phyloP scores from a whole-genome alignment of 495 filamentous ascomycete species.

The Lasiosphaeris hirsuta region DNA sequence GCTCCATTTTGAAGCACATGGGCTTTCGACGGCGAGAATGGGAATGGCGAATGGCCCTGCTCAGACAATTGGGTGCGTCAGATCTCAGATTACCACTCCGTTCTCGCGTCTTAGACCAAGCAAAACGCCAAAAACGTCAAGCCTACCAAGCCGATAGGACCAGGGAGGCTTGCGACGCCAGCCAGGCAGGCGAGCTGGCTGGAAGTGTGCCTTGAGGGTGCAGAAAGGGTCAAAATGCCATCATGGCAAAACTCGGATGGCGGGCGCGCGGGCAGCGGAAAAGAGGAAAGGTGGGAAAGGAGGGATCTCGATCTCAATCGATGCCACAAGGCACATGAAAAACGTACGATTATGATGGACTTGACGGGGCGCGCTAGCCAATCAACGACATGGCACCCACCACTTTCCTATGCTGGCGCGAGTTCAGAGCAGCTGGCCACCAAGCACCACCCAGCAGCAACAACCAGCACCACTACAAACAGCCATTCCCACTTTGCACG shows the following conservation, averaged over 20 bases:
- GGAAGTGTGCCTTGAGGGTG: no score
- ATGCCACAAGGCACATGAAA: slow-evolving; percentile 31
- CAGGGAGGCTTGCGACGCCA: not conserved
- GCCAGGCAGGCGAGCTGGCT: no score
- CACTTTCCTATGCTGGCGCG: slow-evolving; percentile 17
- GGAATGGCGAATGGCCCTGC: slow-evolving; percentile 4
- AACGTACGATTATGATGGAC: slow-evolving; percentile 31
- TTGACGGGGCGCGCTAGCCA: slow-evolving; percentile 21
- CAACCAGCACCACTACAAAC: not conserved
- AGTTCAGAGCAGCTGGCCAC: not conserved
- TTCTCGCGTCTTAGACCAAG: not conserved
- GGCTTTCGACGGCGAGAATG: slow-evolving; percentile 6
- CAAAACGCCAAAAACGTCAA: no score
- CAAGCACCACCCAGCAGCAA: not conserved
- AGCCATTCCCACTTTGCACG: not conserved
- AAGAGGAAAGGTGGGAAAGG: slow-evolving; percentile 5
- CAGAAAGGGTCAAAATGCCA: slow-evolving; percentile 15
- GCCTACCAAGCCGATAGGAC: not conserved
- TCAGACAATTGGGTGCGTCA: not conserved
- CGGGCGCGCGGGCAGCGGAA: slow-evolving; percentile 7
- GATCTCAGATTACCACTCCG: slow-evolving; percentile 3
- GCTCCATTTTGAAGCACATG: slow-evolving; percentile 10
- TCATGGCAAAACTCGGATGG: slow-evolving; percentile 19
- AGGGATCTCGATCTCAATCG: slow-evolving; percentile 37
- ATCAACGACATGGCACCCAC: slow-evolving; percentile 19